Evolutionary conservation across 192 early-diverging fungal genomes (phyloP), one percentile per base, ranked within the genome.

Genomic region (Coemansia sp.): DNA sequence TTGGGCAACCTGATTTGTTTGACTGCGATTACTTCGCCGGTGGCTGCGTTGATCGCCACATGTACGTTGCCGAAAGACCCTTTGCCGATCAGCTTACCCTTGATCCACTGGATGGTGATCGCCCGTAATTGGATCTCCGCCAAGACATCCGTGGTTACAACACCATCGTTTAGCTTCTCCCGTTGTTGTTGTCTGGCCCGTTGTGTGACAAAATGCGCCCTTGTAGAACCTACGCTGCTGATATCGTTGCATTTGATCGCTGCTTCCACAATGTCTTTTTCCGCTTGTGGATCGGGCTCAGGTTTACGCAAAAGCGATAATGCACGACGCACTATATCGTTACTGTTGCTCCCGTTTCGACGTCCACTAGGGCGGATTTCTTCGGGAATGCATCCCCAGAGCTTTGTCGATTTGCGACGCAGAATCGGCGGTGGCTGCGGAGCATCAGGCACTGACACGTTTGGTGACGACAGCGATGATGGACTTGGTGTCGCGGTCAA

Each of bases 61-160:
- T 88, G 87, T 32, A 94, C 93, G 56, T 85, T 80, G 5, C 93
- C 92, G 61, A 93, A 94, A 4, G 90, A 91, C 6, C 93, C 93
- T 66, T 90, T 89, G 33, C 93, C 93, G 72, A 94, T 93, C 34
- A 93, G 73, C 65, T 84, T 83, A 54, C 93, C 93, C 56, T 86
- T 87, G 64, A 90, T 82, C 85, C 89, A 93, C 63, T 86, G 85
- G 60, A 91, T 86, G 69, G 76, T 80, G 67, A 85, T 61, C 32
- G 79, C 67, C 25, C 58, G 72, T 18, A 75, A 48, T 3, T 73
- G 70, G 58, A 73, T 73, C 67, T 76, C 74, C 36, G 65, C 69
- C 66, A 84, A 75, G 48, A 80, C 72, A 29, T 75, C 73, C 56
- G 63, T 17, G 18, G 45, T 36, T 8, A 20, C 48, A 40, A 63